Evolutionary conservation across 805 yeast genomes (phyloP).

Genomic region (Wickerhamomyces queroliae): DNA sequence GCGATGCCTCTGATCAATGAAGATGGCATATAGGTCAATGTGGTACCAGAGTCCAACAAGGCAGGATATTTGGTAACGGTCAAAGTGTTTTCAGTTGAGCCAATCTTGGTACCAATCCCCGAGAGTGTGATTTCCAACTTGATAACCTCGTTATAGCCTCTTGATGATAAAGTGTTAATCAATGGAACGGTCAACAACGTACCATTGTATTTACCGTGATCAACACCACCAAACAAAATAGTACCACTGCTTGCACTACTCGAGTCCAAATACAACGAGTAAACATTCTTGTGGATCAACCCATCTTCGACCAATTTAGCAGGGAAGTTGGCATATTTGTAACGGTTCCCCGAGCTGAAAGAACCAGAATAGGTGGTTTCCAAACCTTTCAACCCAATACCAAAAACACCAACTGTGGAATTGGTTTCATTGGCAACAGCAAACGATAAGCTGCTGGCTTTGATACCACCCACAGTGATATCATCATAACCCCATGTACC

Average conservation of each 20-base stretch:
- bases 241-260: conserved; percentile 38
- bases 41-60: conserved; percentile 35
- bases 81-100: neutral
- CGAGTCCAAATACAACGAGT: conserved; percentile 56
- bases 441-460: conserved; percentile 50
- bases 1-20: conserved; percentile 31
- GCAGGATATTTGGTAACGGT: conserved; percentile 26
- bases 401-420: conserved; percentile 64
- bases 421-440: conserved; percentile 69
- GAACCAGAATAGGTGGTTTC: conserved; percentile 52
- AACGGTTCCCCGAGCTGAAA: conserved; percentile 14
- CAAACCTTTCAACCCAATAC: conserved; percentile 64
- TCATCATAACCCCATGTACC: conserved; percentile 45
- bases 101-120: neutral
- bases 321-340: conserved; percentile 64
- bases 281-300: conserved; percentile 45
- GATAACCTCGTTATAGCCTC: conserved; percentile 27
- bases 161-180: conserved; percentile 32
- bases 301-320: conserved; percentile 52
- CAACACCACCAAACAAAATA: conserved; percentile 69
- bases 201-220: conserved; percentile 56
- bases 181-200: conserved; percentile 42
- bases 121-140: conserved; percentile 39
- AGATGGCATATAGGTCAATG: conserved; percentile 38
- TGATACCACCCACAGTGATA: conserved; percentile 46